These are phyloP conservation scores for Russula dissimulans DNA, from an alignment of 768 basidiomycete species.

Conservation along the genomic window DNA sequence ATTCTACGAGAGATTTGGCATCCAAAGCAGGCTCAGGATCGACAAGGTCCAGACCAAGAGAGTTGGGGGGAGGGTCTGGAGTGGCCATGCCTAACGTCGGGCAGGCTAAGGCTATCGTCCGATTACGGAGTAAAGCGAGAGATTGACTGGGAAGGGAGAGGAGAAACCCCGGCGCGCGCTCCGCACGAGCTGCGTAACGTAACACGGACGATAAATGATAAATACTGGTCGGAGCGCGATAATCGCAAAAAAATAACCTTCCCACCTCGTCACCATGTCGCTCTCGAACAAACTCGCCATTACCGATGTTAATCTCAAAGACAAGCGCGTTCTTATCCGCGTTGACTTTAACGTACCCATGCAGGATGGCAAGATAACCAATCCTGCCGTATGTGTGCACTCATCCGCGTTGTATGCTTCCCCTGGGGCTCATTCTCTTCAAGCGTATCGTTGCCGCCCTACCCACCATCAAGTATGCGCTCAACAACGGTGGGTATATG, in stretches of 20 bases:
- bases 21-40: conserved; percentile 26
- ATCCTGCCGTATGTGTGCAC: conserved; percentile 70
- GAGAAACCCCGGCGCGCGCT: not conserved
- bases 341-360: conserved; percentile 97
- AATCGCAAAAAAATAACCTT: not conserved
- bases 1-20: conserved; percentile 26
- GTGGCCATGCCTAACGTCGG: conserved; percentile 17
- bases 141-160: not conserved
- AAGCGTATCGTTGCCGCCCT: conserved; percentile 96
- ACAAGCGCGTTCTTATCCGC: conserved; percentile 84
- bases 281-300: conserved; percentile 92
- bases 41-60: conserved; percentile 64
- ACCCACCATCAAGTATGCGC: conserved; percentile 89
- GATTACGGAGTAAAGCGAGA: conserved; percentile 10
- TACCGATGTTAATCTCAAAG: conserved; percentile 81
- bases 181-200: not conserved
- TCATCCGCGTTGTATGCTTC: conserved; percentile 5
- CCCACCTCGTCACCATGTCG: conserved; percentile 47
- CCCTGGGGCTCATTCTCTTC: not conserved
- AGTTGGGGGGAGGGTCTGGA: conserved; percentile 38
- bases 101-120: conserved; percentile 15
- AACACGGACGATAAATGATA: not conserved
- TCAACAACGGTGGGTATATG: conserved; percentile 57
- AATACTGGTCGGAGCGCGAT: not conserved
- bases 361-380: conserved; percentile 87